These are phyloP conservation scores for Sclerotinia spermophila DNA, from an alignment of 2,329 filamentous ascomycete species.

Conservation along the genomic window DNA sequence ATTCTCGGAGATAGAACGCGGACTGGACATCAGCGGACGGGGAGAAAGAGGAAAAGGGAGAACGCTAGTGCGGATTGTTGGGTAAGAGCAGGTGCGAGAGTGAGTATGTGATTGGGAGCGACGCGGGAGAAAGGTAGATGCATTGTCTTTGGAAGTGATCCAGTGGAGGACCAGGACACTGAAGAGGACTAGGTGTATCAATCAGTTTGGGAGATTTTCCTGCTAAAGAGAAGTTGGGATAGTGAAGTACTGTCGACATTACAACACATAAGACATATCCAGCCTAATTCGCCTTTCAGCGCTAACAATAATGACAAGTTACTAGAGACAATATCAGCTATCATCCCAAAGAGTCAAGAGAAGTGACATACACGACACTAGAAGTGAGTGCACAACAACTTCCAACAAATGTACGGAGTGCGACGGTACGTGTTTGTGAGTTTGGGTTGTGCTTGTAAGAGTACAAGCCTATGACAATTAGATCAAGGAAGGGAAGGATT, in stretches of 20 bases:
- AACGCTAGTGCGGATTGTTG: neutral
- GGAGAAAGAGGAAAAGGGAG: neutral
- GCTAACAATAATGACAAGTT: constrained; percentile 58
- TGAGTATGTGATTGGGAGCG: neutral
- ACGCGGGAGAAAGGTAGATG: constrained; percentile 21
- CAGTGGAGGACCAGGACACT: constrained; percentile 60
- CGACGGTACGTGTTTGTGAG: constrained; percentile 48
- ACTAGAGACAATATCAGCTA: constrained; percentile 35
- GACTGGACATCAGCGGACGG: neutral
- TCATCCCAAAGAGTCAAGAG: neutral
- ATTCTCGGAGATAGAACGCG: neutral
- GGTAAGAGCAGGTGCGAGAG: neutral
- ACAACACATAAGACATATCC: constrained; percentile 64
- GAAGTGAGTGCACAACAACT: constrained; percentile 54
- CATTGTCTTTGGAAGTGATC: constrained; percentile 46
- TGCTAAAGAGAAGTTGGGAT: neutral
- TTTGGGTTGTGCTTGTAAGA: constrained; percentile 48
- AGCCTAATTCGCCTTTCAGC: constrained; percentile 58
- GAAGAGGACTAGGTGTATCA: constrained; percentile 46
- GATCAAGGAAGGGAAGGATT: neutral
- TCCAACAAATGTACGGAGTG: constrained; percentile 57
- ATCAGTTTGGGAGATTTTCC: neutral
- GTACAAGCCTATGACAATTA: constrained; percentile 46
- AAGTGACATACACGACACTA: constrained; percentile 50
- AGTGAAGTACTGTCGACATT: constrained; percentile 54